These are phyloP conservation scores for Benincasa hispida DNA, from an alignment of 306 rosid species.

Conservation along the genomic window DNA sequence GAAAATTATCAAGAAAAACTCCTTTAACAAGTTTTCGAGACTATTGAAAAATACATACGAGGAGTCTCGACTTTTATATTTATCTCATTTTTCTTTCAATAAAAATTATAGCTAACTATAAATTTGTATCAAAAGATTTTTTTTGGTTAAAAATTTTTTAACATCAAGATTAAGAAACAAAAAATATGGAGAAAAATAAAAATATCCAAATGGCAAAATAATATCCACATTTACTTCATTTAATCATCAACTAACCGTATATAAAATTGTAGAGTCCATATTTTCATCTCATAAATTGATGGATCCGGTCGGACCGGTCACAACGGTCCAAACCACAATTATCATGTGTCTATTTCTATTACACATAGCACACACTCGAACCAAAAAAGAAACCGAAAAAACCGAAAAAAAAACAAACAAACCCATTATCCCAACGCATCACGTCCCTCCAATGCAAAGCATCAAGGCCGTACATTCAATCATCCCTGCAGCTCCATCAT, in stretches of 20 bases:
- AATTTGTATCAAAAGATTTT: no score
- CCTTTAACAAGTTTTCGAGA: no score
- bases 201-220: background rate
- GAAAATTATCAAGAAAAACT: no score
- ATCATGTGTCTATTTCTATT: background rate
- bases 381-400: background rate
- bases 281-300: background rate
- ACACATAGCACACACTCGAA: background rate
- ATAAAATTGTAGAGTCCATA: background rate
- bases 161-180: no score
- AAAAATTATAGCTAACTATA: no score
- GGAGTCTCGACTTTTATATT: no score
- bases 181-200: no score
- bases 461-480: background rate
- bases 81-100: no score
- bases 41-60: no score
- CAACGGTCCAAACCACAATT: background rate
- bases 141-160: no score
- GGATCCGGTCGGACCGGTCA: background rate
- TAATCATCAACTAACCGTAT: background rate
- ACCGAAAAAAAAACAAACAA: background rate
- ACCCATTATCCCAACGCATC: background rate
- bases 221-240: background rate
- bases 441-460: background rate
- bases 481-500: constrained; percentile 74